Evolutionary conservation across 2,329 filamentous ascomycete genomes (phyloP).

Genomic region (Xylariaceae sp.): DNA sequence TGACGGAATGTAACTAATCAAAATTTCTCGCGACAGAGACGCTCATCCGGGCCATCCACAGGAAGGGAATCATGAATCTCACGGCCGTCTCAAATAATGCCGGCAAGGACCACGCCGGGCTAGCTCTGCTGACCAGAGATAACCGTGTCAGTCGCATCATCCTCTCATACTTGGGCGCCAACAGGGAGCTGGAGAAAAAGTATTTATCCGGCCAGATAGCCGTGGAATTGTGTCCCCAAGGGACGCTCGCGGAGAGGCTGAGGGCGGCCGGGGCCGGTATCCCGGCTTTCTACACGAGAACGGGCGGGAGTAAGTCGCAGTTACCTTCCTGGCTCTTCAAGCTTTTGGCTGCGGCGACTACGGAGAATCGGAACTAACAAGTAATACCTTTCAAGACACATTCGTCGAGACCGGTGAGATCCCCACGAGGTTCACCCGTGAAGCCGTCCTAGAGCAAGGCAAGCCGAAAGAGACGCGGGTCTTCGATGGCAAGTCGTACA

Average conservation of each 20-base stretch:
- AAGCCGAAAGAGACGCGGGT: constrained; percentile 69
- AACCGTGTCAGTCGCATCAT: constrained; percentile 74
- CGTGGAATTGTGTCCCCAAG: constrained; percentile 76
- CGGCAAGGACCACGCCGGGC: constrained; percentile 68
- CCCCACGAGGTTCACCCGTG: constrained; percentile 62
- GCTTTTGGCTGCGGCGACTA: too few relatives aligned
- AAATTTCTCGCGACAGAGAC: constrained; percentile 55
- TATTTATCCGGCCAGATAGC: constrained; percentile 75
- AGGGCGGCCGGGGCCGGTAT: constrained; percentile 75
- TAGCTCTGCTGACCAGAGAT: constrained; percentile 68
- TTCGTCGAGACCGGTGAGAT: constrained; percentile 70
- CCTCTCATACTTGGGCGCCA: constrained; percentile 75
- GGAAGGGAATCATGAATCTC: constrained; percentile 61
- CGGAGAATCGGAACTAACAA: neutral
- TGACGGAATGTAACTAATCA: constrained; percentile 1
- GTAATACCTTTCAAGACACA: constrained; percentile 49
- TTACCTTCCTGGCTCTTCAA: neutral
- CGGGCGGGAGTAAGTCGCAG: constrained; percentile 61
- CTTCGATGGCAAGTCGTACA: constrained; percentile 72
- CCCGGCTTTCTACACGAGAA: constrained; percentile 79
- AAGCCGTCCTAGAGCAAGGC: constrained; percentile 65
- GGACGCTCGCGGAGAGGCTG: constrained; percentile 72
- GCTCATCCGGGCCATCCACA: constrained; percentile 68
- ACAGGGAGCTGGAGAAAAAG: constrained; percentile 74
- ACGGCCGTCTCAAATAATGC: constrained; percentile 84